Evolutionary conservation across 805 yeast species (phyloP).

Genomic region (Metschnikowia koreensis): DNA sequence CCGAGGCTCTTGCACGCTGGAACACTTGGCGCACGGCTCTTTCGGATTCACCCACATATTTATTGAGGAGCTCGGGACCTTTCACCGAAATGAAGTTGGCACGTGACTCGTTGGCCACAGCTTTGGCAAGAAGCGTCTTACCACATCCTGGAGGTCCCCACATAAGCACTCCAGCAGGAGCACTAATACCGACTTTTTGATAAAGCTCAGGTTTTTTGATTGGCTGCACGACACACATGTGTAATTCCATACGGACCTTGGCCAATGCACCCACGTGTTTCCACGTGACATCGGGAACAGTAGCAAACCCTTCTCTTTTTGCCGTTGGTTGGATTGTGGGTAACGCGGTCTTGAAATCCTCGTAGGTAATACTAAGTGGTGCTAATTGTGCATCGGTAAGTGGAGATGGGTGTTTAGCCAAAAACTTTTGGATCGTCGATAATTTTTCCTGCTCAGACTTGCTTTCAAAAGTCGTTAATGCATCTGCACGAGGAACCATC

Average conservation of each 20-base stretch:
- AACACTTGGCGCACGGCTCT: conserved; percentile 92
- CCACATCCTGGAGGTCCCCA: conserved; percentile 99
- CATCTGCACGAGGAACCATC: not conserved
- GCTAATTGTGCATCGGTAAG: conserved; percentile 71
- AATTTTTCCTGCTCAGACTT: conserved; percentile 36
- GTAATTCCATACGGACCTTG: conserved; percentile 80
- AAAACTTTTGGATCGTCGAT: conserved; percentile 71
- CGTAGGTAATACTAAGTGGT: conserved; percentile 70
- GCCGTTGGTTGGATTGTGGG: conserved; percentile 97
- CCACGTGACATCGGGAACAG: conserved; percentile 98
- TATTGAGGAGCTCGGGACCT: conserved; percentile 92
- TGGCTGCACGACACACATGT: conserved; percentile 97
- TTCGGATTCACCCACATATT: conserved; percentile 95
- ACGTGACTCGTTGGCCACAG: conserved; percentile 95
- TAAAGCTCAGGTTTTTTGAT: conserved; percentile 89
- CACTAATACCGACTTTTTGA: conserved; percentile 86
- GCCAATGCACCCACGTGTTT: conserved; percentile 87
- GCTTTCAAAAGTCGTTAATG: conserved; percentile 23
- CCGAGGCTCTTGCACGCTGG: conserved; percentile 85
- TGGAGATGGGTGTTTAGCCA: conserved; percentile 74
- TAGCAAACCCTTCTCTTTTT: conserved; percentile 97
- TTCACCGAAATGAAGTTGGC: conserved; percentile 95
- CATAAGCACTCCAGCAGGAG: conserved; percentile 93
- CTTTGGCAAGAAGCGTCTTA: conserved; percentile 92
- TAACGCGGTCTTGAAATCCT: conserved; percentile 79